Evolutionary conservation across 495 filamentous ascomycete genomes (phyloP), one percentile per base, ranked within the genome.

Genomic region (Glonium stellatum): DNA sequence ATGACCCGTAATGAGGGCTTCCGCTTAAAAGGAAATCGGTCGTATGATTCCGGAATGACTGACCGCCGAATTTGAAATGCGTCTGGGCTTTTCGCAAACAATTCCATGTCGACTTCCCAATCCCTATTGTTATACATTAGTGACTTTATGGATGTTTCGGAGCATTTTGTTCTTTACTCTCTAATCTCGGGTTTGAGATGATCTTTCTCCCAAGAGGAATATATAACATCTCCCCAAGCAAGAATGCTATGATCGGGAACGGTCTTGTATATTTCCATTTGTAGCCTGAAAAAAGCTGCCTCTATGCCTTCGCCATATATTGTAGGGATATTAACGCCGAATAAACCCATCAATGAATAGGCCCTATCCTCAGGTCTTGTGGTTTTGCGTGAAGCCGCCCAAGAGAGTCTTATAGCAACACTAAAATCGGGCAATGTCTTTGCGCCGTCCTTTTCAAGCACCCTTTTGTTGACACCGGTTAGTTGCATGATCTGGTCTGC

Each of bases 321-420:
- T 23, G 44, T 39, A 5, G 56, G 46, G 47, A 59, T 59, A 27
- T 59, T 59, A 1, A 59, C 56, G 6, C 36, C 56, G 31, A 59
- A 59, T n/a, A 59, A 22, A 21, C 56, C 56, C 46, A 54, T 15
- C 2, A 59, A 22, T 1, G 35, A 59, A 37, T 59, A 59, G 1
- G 56, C 56, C 5, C 47, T 4, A 34, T 59, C 56, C 54, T 59
- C 56, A 2, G 46, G 44, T 23, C 46, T 52, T 2, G 41, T 37
- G n/a, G 56, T 59, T 11, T 25, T 1, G 4, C 56, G n/a, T 27
- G 5, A 9, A 1, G 56, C 35, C 21, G 56, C 56, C 56, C 56
- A 59, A 11, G 56, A 54, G 22, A 59, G 21, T 34, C 46, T 46
- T 52, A 10, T 11, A 21, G 42, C 31, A 18, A 59, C 44, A 41